A percentile compares a stretch with the other conserved stretches of the same genome.
Conservation (phyloP, 1,284 basidiomycete species). For the Hypsizygus ulmarius region DNA sequence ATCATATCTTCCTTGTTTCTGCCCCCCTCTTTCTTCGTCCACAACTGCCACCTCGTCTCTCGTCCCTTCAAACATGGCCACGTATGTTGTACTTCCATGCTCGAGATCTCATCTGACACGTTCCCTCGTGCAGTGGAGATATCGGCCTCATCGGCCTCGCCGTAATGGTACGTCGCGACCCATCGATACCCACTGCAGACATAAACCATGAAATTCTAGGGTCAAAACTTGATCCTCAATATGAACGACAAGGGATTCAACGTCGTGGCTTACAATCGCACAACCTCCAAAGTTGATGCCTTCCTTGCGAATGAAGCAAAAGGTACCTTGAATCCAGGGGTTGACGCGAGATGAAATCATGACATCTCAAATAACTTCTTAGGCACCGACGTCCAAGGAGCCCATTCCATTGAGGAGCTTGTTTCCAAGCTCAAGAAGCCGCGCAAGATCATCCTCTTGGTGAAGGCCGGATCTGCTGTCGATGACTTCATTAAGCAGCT, state of each 20-base stretch:
- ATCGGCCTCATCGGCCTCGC: conserved; percentile 94
- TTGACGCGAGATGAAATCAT: conserved; percentile 20
- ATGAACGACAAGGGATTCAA: conserved; percentile 99
- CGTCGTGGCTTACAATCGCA: conserved; percentile 97
- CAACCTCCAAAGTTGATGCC: conserved; percentile 92
- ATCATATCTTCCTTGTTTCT: conserved; percentile 24
- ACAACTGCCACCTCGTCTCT: conserved; percentile 26
- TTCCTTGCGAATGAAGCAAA: conserved; percentile 98
- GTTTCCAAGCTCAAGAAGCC: conserved; percentile 77
- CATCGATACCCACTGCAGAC: conserved; percentile 11
- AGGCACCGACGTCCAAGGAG: conserved; percentile 95
- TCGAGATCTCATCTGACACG: conserved; percentile 10
- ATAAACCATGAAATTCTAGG: conserved; percentile 43
- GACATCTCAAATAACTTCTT: conserved; percentile 16
- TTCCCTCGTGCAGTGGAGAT: conserved; percentile 60
- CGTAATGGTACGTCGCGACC: conserved; percentile 76
- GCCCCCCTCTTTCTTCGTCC: conserved; percentile 27
- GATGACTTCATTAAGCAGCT: conserved; percentile 78
- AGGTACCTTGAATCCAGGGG: conserved; percentile 52
- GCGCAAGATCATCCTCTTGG: conserved; percentile 94
- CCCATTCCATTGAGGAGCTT: conserved; percentile 92
- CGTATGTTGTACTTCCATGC: conserved; percentile 30
- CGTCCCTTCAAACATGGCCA: conserved; percentile 38
- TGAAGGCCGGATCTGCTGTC: conserved; percentile 83
- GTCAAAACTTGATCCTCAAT: conserved; percentile 95